These are phyloP conservation scores for Aspergillus latus DNA, from an alignment of 2,329 filamentous ascomycete genomes.

Conservation along the genomic window DNA sequence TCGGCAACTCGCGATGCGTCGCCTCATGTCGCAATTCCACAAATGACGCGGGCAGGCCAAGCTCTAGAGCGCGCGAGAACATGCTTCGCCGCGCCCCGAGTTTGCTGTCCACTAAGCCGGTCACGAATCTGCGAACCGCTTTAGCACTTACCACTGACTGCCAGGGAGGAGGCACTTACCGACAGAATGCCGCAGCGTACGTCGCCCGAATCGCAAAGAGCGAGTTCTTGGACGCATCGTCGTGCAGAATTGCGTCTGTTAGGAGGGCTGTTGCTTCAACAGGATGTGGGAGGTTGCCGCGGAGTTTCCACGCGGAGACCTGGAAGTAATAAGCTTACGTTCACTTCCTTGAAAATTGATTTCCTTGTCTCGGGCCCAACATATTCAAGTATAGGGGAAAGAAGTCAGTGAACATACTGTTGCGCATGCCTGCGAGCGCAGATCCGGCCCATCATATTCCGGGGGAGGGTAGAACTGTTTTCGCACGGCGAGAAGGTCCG, in stretches of 20 bases:
- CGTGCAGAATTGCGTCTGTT: slow-evolving; percentile 48
- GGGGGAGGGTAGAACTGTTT: slow-evolving; percentile 41
- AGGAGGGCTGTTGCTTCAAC: slow-evolving; percentile 49
- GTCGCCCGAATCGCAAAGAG: slow-evolving; percentile 47
- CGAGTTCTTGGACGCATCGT: slow-evolving; percentile 42
- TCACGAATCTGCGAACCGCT: slow-evolving; percentile 40
- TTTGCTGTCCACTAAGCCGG: slow-evolving; percentile 46
- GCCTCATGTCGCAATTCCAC: slow-evolving; percentile 88
- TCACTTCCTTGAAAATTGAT: background rate
- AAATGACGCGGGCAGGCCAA: slow-evolving; percentile 63
- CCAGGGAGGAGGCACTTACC: slow-evolving; percentile 31
- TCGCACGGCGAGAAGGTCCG: slow-evolving; percentile 39
- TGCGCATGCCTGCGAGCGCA: slow-evolving; percentile 41
- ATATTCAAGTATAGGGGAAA: background rate
- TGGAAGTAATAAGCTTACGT: slow-evolving; percentile 17
- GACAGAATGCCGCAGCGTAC: slow-evolving; percentile 48
- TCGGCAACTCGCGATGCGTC: slow-evolving; percentile 83
- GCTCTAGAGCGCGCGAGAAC: slow-evolving; percentile 44
- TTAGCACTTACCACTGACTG: no score
- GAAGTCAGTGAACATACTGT: slow-evolving; percentile 31
- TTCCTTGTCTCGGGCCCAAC: background rate
- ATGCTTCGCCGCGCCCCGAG: slow-evolving; percentile 45
- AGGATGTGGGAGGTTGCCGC: slow-evolving; percentile 46
- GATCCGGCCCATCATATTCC: slow-evolving; percentile 34
- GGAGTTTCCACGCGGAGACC: slow-evolving; percentile 48